Evolutionary conservation across 2,329 filamentous ascomycete species (phyloP).

Genomic region (Fusarium burgessii): DNA sequence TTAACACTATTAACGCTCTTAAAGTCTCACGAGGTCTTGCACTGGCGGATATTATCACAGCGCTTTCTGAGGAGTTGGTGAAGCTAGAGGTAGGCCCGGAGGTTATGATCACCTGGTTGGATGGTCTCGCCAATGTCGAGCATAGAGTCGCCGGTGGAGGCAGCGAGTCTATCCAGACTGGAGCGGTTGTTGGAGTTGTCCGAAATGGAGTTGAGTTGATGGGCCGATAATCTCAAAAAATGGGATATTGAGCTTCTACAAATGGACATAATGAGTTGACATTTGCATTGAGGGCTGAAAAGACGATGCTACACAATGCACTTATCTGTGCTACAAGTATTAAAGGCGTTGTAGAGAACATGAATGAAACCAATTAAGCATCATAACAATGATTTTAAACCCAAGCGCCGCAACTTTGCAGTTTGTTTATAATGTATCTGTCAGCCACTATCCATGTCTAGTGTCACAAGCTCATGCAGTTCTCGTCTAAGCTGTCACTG

Average conservation of each 20-base stretch:
- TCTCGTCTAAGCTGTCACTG: slow-evolving; percentile 20
- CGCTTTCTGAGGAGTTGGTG: slow-evolving; percentile 83
- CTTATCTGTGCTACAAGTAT: background rate
- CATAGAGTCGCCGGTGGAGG: slow-evolving; percentile 90
- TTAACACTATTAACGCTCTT: slow-evolving; percentile 87
- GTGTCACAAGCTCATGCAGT: slow-evolving; percentile 39
- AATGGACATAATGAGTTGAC: background rate
- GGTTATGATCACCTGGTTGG: slow-evolving; percentile 91
- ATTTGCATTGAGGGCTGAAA: background rate
- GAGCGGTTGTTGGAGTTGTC: slow-evolving; percentile 90
- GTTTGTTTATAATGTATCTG: slow-evolving; percentile 20
- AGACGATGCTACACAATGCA: background rate
- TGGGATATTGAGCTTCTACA: background rate
- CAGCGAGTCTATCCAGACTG: slow-evolving; percentile 89
- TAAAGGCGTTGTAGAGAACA: slow-evolving; percentile 10
- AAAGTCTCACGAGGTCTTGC: slow-evolving; percentile 89
- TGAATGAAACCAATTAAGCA: slow-evolving; percentile 9
- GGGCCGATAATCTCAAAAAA: slow-evolving; percentile 47
- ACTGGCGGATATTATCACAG: slow-evolving; percentile 91
- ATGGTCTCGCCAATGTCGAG: slow-evolving; percentile 92
- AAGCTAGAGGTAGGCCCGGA: slow-evolving; percentile 86
- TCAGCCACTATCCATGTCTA: slow-evolving; percentile 22
- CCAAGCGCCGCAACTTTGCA: background rate
- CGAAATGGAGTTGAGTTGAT: slow-evolving; percentile 85
- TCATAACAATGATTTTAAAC: background rate